These are phyloP conservation scores for Kodamaea lidongshanica DNA, from an alignment of 805 yeast species.

Conservation along the genomic window DNA sequence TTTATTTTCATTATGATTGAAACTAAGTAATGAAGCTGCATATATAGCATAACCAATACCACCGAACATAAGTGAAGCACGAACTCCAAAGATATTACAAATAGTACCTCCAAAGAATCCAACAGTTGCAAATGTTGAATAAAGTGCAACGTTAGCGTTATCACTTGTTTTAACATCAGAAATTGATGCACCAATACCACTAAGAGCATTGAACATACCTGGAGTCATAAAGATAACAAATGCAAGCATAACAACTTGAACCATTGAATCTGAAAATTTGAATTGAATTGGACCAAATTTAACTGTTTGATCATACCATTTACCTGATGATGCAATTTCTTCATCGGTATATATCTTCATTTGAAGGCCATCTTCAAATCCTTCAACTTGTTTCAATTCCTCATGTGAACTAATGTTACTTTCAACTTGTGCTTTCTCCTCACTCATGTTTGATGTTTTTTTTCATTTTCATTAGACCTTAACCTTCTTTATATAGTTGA, in stretches of 20 bases:
- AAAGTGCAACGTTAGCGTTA: conserved; percentile 47
- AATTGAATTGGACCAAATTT: conserved; percentile 8
- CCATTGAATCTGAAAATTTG: conserved; percentile 32
- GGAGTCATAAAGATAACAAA: conserved; percentile 46
- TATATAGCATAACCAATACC: conserved; percentile 52
- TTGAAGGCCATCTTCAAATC: too few relatives aligned
- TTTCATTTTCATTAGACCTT: too few relatives aligned
- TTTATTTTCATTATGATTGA: conserved; percentile 38
- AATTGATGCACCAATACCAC: conserved; percentile 44
- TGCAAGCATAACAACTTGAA: conserved; percentile 42
- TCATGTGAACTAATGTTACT: too few relatives aligned
- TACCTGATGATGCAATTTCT: conserved; percentile 29
- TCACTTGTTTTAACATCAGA: conserved; percentile 35
- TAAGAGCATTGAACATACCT: conserved; percentile 47
- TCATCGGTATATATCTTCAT: conserved; percentile 20
- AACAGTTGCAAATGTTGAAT: conserved; percentile 50
- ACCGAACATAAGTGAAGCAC: conserved; percentile 42
- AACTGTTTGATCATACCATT: conserved; percentile 34
- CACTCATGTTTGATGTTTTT: conserved; percentile 1
- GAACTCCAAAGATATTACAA: conserved; percentile 44
- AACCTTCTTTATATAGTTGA: too few relatives aligned
- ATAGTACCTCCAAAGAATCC: conserved; percentile 55
- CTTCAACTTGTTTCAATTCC: too few relatives aligned
- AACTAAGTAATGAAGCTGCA: conserved; percentile 46
- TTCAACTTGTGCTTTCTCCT: too few relatives aligned